A percentile compares a stretch with the other conserved stretches of the same genome.
phyloP scores from a whole-genome alignment of 192 early-diverging fungal genomes.

The Geranomyces michiganensis region DNA sequence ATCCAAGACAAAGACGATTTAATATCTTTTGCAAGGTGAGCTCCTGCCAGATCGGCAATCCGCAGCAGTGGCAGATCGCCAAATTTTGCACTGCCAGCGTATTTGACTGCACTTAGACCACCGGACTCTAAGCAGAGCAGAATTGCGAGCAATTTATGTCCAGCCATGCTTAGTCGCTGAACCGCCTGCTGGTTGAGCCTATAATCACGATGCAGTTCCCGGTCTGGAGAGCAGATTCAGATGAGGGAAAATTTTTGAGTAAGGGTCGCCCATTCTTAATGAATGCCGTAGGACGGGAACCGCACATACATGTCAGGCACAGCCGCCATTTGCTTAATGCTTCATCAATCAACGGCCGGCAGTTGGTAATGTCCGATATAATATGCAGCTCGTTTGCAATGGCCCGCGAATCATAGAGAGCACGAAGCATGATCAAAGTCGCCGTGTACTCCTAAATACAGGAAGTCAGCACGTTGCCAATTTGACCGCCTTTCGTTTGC shows the following conservation, averaged over 20 bases:
- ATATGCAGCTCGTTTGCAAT: neutral
- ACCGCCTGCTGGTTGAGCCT: neutral
- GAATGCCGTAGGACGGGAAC: no score
- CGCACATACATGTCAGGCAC: conserved; percentile 12
- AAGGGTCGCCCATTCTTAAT: no score
- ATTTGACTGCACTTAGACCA: neutral
- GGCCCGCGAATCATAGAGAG: neutral
- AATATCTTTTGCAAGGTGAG: neutral
- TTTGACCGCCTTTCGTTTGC: neutral
- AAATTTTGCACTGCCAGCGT: neutral
- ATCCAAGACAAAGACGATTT: neutral
- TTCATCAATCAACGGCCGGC: neutral
- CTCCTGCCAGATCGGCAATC: neutral
- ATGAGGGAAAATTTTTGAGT: no score
- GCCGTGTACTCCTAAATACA: neutral
- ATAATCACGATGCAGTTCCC: neutral
- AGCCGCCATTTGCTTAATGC: neutral
- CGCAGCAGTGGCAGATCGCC: neutral
- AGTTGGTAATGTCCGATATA: neutral
- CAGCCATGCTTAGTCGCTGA: neutral
- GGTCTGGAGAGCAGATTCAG: neutral
- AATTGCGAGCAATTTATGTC: neutral
- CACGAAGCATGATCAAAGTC: neutral
- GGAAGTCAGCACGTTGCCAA: neutral
- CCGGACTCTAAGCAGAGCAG: neutral